These are phyloP conservation scores for Platismatia glauca DNA, from an alignment of 495 filamentous ascomycete species.

Conservation along the genomic window DNA sequence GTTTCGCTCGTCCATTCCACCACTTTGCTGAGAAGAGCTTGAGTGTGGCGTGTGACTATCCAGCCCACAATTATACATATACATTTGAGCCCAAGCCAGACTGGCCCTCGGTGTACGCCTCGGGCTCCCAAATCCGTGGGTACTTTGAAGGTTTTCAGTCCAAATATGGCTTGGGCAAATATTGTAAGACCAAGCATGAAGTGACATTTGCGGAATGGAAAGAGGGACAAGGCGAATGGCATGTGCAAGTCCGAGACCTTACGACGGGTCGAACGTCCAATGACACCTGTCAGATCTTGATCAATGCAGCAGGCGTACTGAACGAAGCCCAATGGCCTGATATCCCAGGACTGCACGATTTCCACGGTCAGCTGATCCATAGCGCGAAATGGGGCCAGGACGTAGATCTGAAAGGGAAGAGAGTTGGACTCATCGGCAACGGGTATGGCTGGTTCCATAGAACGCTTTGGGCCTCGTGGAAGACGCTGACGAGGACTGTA, in stretches of 20 bases:
- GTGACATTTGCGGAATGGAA: constrained; percentile 36
- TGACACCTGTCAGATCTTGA: constrained; percentile 47
- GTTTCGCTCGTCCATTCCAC: no score
- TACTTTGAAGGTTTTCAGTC: constrained; percentile 43
- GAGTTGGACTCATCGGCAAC: constrained; percentile 46
- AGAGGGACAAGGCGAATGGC: constrained; percentile 38
- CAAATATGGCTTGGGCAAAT: constrained; percentile 37
- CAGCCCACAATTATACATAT: constrained; percentile 42
- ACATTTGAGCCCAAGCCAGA: constrained; percentile 44
- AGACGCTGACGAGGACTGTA: no score
- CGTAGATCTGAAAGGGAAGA: constrained; percentile 37
- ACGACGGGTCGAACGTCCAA: constrained; percentile 27
- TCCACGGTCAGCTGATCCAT: constrained; percentile 47
- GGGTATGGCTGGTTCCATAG: constrained; percentile 27
- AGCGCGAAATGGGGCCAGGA: constrained; percentile 45
- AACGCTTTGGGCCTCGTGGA: no score
- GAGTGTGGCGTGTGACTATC: constrained; percentile 44
- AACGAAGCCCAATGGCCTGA: constrained; percentile 50
- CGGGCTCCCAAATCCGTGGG: constrained; percentile 46
- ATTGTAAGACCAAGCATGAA: constrained; percentile 34
- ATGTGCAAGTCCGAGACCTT: constrained; percentile 40
- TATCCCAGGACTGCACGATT: constrained; percentile 45
- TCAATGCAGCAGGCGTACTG: constrained; percentile 48
- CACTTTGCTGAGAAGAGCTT: no score
- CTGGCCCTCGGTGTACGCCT: constrained; percentile 52